Conservation (phyloP, 441 rosid genomes). For the Adansonia rubrostipa region DNA sequence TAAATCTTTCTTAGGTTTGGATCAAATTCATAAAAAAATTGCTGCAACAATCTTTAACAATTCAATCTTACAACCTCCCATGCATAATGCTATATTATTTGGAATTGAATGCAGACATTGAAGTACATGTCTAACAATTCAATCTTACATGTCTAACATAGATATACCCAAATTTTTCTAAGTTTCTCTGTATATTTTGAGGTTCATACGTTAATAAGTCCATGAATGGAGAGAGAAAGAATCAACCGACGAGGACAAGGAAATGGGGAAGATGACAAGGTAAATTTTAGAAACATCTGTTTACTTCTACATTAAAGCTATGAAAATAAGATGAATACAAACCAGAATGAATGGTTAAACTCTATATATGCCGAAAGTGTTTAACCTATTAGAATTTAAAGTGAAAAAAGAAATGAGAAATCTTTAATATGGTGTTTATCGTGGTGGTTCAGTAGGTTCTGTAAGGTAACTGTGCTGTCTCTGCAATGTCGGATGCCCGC, state of each 20-base stretch:
- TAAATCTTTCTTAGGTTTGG: no score
- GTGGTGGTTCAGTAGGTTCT: conserved; percentile 23
- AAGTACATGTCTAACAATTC: no score
- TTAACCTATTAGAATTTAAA: conserved; percentile 1
- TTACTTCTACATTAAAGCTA: background rate
- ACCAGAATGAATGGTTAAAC: background rate
- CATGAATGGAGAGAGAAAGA: background rate
- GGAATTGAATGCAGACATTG: no score
- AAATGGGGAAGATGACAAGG: background rate
- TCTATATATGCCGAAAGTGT: background rate
- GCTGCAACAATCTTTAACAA: no score
- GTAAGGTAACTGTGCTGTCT: conserved; percentile 43
- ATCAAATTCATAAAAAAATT: no score
- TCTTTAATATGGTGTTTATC: background rate
- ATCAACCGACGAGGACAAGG: no score
- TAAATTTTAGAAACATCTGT: background rate
- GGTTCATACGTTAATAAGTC: background rate
- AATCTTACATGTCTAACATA: no score
- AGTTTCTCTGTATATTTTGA: no score
- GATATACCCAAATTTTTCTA: no score
- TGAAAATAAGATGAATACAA: background rate
- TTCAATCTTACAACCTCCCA: no score
- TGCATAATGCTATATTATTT: no score
- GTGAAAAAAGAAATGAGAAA: background rate
- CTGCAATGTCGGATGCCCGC: conserved; percentile 56